These are phyloP conservation scores for Gentiana straminea DNA, from an alignment of 257 asterid genomes.

Conservation along the genomic window DNA sequence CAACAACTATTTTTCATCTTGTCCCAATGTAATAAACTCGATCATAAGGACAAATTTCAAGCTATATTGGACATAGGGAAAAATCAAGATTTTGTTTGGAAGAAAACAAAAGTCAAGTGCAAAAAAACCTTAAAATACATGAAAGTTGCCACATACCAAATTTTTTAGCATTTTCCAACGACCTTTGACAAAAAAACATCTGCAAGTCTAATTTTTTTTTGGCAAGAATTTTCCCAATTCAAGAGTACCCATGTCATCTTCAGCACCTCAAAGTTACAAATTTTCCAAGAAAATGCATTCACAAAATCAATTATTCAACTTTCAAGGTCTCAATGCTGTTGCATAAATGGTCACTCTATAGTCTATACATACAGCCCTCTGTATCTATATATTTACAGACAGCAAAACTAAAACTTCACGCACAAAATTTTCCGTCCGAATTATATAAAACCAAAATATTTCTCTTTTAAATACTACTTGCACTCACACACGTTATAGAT, in stretches of 20 bases:
- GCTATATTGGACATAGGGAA: conserved; percentile 15
- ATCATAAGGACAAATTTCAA: too few relatives aligned
- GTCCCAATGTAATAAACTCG: too few relatives aligned
- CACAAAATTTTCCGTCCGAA: conserved; percentile 10
- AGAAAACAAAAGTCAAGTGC: background rate
- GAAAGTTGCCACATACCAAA: background rate
- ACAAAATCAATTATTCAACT: too few relatives aligned
- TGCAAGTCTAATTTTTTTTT: conserved; percentile 1
- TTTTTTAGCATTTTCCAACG: too few relatives aligned
- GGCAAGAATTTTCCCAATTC: conserved; percentile 2
- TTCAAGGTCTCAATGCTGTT: too few relatives aligned
- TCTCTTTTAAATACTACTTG: background rate
- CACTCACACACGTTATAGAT: too few relatives aligned
- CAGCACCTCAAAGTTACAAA: conserved; percentile 7
- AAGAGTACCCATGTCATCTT: conserved; percentile 1
- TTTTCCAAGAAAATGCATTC: too few relatives aligned
- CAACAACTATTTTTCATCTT: too few relatives aligned
- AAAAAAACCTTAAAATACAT: background rate
- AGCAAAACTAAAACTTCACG: background rate
- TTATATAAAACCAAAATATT: conserved; percentile 2
- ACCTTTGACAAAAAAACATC: too few relatives aligned
- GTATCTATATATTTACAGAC: conserved; percentile 16
- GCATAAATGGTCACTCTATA: background rate
- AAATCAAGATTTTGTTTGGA: background rate
- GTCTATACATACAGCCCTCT: conserved; percentile 24